Base-by-base conservation (phyloP, 345 rosid genomes). In the Aurinia saxatilis region DNA sequence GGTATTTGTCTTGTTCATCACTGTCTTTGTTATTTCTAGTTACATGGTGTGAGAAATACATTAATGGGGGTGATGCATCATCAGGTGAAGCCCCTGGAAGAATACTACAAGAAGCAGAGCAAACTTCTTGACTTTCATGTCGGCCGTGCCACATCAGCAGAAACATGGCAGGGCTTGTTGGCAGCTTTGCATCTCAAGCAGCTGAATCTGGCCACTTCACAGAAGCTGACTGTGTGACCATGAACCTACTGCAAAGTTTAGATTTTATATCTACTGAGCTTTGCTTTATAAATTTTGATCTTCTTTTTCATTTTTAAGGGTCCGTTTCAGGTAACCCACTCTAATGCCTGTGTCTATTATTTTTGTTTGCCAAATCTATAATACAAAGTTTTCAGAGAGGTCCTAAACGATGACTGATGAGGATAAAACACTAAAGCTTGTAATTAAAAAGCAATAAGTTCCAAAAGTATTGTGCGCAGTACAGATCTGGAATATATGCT, bases 111-210 rank as follows among this genome's bases (percentile, higher is more conserved):
- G 65, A 84, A 72, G 68, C 90, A 87, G 68, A 80, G 74, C 79
- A 90, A 90, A 67, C 95, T 93, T 40, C 57, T 93, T 1, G 82
- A 93, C 73, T 81, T 85, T 70, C 82, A 82, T 66, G 83, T 81
- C 17, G 80, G 78, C 11, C 74, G 66, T 67, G 91, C 83, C 19
- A 77, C 95, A 4, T 57, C 75, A 25, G 84, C 77, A 45, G 96
- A 90, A 71, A 76, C 88, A 50, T 93, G 99, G 99, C 82, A 78
- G 27, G 84, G 96, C 17, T 79, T 93, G 75, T 75, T 93, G 78
- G 86, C 88, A 31, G 95, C 88, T 6, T 72, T 93, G 36, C 95
- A 74, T 72, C 89, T 90, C 59, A 81, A 82, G 75, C 80, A 74
- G 34, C 44, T 69, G 56, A 79, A 86, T 65, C 77, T 77, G 66